phyloP scores from a whole-genome alignment of 768 basidiomycete genomes.

The Lactarius sanguifluus region DNA sequence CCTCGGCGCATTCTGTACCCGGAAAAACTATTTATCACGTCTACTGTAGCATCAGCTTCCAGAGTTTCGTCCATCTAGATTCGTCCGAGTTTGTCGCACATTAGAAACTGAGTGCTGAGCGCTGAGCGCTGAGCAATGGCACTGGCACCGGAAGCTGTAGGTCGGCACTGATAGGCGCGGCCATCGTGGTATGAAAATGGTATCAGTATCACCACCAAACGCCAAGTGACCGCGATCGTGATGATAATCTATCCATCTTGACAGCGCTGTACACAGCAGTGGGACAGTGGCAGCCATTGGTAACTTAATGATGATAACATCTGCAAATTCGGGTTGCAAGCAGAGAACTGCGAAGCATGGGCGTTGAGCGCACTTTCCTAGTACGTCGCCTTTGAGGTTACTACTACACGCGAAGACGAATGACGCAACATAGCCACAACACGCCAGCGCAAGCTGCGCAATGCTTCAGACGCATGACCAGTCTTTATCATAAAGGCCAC shows the following conservation, averaged over 20 bases:
- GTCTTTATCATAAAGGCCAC: background rate
- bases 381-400: background rate
- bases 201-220: background rate
- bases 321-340: background rate
- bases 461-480: background rate
- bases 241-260: conserved; percentile 1
- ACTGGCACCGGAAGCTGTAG: background rate
- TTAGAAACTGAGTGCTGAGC: background rate
- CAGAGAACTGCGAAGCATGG: background rate
- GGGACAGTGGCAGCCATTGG: no score
- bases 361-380: background rate
- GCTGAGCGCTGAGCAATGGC: background rate
- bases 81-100: background rate
- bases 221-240: background rate
- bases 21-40: background rate
- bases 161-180: background rate
- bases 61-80: background rate
- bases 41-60: background rate
- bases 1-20: background rate
- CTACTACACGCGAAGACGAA: background rate
- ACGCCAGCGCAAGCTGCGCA: background rate
- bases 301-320: background rate
- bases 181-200: background rate
- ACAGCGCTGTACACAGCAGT: background rate
- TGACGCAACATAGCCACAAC: background rate